Evolutionary conservation across 2,329 filamentous ascomycete species (phyloP).

Genomic region (Beauveria medogensis): DNA sequence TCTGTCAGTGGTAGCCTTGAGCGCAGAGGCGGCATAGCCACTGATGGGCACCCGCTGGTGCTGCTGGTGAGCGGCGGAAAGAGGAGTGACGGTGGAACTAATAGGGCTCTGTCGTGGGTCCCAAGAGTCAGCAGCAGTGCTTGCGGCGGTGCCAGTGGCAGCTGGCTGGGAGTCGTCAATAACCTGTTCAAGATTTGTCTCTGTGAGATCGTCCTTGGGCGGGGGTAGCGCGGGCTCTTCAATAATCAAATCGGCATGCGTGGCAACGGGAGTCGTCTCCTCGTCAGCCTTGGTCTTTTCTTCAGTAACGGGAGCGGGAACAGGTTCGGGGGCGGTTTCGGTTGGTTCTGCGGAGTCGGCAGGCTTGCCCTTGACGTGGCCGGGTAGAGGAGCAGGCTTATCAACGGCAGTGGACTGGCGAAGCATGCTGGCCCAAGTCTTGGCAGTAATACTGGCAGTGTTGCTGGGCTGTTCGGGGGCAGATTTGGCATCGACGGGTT

Average conservation of each 20-base stretch:
- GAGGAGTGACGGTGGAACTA: slow-evolving; percentile 57
- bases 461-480: slow-evolving; percentile 29
- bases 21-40: slow-evolving; percentile 70
- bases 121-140: slow-evolving; percentile 80
- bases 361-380: slow-evolving; percentile 39
- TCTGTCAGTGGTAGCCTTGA: slow-evolving; percentile 63
- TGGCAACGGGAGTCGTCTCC: slow-evolving; percentile 25
- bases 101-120: slow-evolving; percentile 56
- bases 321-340: slow-evolving; percentile 24
- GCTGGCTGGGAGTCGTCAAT: slow-evolving; percentile 72
- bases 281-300: slow-evolving; percentile 25
- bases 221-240: slow-evolving; percentile 54
- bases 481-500: slow-evolving; percentile 26
- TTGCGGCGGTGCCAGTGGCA: slow-evolving; percentile 75
- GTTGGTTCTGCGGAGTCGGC: slow-evolving; percentile 11
- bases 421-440: slow-evolving; percentile 73
- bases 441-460: slow-evolving; percentile 27
- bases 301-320: slow-evolving; percentile 25
- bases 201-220: slow-evolving; percentile 75
- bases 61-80: slow-evolving; percentile 56
- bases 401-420: slow-evolving; percentile 45
- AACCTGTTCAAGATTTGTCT: slow-evolving; percentile 86
- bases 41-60: slow-evolving; percentile 53
- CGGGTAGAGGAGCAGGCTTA: slow-evolving; percentile 47
- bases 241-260: slow-evolving; percentile 31